Evolutionary conservation across 108 stramenopile genomes (phyloP).

Genomic region (Craspedostauros australis): DNA sequence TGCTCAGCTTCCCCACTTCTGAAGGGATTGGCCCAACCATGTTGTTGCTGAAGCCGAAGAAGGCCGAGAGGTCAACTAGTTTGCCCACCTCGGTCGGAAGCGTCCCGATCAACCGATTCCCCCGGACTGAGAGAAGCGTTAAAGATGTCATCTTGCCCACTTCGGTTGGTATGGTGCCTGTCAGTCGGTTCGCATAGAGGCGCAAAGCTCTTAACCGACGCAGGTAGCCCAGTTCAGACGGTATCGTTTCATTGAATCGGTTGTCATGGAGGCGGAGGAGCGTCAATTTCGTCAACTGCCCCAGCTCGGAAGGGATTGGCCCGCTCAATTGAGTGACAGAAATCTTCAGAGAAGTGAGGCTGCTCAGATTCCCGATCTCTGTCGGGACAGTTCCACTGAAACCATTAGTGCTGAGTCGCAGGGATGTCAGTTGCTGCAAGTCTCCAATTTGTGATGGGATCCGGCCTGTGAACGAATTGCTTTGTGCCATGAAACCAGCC

Average conservation of each 20-base stretch:
- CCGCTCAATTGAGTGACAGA: constrained; percentile 31
- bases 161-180: constrained; percentile 27
- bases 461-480: constrained; percentile 20
- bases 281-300: constrained; percentile 34
- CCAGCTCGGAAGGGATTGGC: constrained; percentile 34
- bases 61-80: too few relatives aligned
- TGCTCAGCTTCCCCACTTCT: too few relatives aligned
- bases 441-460: constrained; percentile 30
- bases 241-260: constrained; percentile 37
- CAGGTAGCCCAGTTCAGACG: constrained; percentile 34
- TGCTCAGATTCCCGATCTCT: constrained; percentile 14
- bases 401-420: constrained; percentile 29
- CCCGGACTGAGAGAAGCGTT: constrained; percentile 11
- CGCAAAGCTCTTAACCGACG: constrained; percentile 25
- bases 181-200: constrained; percentile 31
- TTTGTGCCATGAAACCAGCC: neutral
- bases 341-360: constrained; percentile 24
- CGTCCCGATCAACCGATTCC: constrained; percentile 28
- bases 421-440: constrained; percentile 5
- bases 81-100: constrained; percentile 39
- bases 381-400: constrained; percentile 31
- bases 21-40: too few relatives aligned
- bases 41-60: too few relatives aligned
- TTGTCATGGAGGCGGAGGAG: constrained; percentile 36
- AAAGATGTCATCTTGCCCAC: constrained; percentile 22